Evolutionary conservation across 345 rosid genomes (phyloP).

Genomic region (Garcia nutans): DNA sequence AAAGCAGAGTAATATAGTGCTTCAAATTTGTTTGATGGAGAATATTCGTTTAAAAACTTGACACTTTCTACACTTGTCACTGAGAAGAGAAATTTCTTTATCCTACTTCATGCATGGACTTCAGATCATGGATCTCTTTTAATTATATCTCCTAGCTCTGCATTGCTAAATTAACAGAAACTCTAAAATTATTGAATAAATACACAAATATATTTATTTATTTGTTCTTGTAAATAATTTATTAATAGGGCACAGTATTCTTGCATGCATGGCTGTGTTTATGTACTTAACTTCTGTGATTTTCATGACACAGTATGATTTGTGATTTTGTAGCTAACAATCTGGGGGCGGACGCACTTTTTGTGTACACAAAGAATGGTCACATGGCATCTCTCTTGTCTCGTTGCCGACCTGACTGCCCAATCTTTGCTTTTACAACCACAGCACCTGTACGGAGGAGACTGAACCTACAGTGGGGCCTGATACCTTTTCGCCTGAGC

Average conservation of each 20-base stretch:
- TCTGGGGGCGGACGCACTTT: conserved; percentile 84
- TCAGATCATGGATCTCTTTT: neutral
- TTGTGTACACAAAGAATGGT: conserved; percentile 87
- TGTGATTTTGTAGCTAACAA: conserved; percentile 74
- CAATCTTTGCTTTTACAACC: conserved; percentile 89
- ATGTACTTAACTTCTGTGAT: neutral
- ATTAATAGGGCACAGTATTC: neutral
- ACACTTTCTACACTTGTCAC: neutral
- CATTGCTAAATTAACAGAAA: neutral
- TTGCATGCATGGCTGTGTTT: neutral
- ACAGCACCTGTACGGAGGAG: conserved; percentile 78
- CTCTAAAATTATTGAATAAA: neutral
- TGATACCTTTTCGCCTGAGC: conserved; percentile 93
- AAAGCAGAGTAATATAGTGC: no score
- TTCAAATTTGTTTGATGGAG: neutral
- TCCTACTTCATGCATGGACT: neutral
- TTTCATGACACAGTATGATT: conserved; percentile 1
- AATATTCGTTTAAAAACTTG: neutral
- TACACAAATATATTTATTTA: neutral
- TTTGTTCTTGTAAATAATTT: neutral
- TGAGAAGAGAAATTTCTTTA: neutral
- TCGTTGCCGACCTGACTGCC: conserved; percentile 96
- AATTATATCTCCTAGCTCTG: neutral
- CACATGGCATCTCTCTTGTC: conserved; percentile 96
- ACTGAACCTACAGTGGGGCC: conserved; percentile 94